Percentiles rank a stretch among this genome's conserved stretches.
Conservation (phyloP, 139 green algal genomes). For the Desmodesmus armatus region DNA sequence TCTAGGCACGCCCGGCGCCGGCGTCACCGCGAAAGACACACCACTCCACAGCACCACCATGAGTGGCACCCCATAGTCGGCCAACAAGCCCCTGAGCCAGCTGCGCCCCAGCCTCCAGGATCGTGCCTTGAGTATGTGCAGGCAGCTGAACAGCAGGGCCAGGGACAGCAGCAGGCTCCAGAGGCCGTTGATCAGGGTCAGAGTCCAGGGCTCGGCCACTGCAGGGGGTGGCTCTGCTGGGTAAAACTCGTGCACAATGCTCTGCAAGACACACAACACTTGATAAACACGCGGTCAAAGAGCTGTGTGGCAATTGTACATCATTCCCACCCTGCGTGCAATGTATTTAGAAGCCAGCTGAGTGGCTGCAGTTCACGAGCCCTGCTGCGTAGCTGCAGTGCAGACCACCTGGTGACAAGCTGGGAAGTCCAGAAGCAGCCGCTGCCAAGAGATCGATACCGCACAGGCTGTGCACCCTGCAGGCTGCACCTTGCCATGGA, state of each 20-base stretch:
- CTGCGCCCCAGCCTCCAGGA: slow-evolving; percentile 71
- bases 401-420: no score
- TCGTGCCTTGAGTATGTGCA: slow-evolving; percentile 65
- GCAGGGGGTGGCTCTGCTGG: not conserved
- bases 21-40: slow-evolving; percentile 69
- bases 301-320: not conserved
- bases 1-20: slow-evolving; percentile 63
- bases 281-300: not conserved
- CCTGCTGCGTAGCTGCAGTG: no score
- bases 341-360: no score
- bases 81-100: slow-evolving; percentile 67
- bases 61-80: slow-evolving; percentile 85
- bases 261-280: slow-evolving; percentile 45
- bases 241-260: slow-evolving; percentile 54
- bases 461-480: no score
- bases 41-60: slow-evolving; percentile 78
- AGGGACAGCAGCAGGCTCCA: slow-evolving; percentile 80
- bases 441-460: no score
- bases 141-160: slow-evolving; percentile 61
- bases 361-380: no score
- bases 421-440: no score
- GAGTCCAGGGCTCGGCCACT: not conserved
- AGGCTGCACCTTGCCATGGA: no score
- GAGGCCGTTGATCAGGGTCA: slow-evolving; percentile 73
- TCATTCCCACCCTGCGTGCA: no score